phyloP scores from a whole-genome alignment of 2,329 filamentous ascomycete genomes.

The Cercospora berteroae region DNA sequence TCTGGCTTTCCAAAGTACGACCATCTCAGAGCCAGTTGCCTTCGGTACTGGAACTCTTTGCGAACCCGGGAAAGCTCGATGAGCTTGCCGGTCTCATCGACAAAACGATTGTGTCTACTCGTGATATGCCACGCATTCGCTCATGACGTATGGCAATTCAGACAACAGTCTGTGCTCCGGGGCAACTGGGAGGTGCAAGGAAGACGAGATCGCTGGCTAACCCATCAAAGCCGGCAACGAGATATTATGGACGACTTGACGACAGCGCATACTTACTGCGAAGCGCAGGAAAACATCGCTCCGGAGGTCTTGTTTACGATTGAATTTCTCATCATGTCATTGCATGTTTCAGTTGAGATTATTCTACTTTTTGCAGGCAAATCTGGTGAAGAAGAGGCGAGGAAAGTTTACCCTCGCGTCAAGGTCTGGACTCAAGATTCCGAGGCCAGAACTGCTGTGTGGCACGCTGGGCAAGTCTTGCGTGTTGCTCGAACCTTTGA shows the following conservation, averaged over 20 bases:
- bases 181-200: slow-evolving; percentile 21
- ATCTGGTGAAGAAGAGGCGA: slow-evolving; percentile 62
- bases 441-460: slow-evolving; percentile 58
- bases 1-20: slow-evolving; percentile 47
- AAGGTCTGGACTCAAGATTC: slow-evolving; percentile 55
- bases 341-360: slow-evolving; percentile 62
- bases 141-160: slow-evolving; percentile 58
- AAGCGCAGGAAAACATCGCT: slow-evolving; percentile 30
- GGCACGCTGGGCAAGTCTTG: slow-evolving; percentile 65
- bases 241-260: slow-evolving; percentile 28
- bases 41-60: slow-evolving; percentile 49
- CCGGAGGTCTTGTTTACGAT: slow-evolving; percentile 38
- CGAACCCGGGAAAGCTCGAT: slow-evolving; percentile 18
- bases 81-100: slow-evolving; percentile 52
- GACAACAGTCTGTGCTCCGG: slow-evolving; percentile 45
- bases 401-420: slow-evolving; percentile 55
- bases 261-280: slow-evolving; percentile 24
- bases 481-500: slow-evolving; percentile 48
- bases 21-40: slow-evolving; percentile 42
- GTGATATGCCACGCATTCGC: slow-evolving; percentile 60
- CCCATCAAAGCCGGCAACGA: slow-evolving; percentile 24
- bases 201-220: slow-evolving; percentile 29
- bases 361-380: slow-evolving; percentile 64
- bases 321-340: slow-evolving; percentile 57
- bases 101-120: slow-evolving; percentile 54